Evolutionary conservation across 2,329 filamentous ascomycete genomes (phyloP).

Genomic region (Cordyceps javanica): DNA sequence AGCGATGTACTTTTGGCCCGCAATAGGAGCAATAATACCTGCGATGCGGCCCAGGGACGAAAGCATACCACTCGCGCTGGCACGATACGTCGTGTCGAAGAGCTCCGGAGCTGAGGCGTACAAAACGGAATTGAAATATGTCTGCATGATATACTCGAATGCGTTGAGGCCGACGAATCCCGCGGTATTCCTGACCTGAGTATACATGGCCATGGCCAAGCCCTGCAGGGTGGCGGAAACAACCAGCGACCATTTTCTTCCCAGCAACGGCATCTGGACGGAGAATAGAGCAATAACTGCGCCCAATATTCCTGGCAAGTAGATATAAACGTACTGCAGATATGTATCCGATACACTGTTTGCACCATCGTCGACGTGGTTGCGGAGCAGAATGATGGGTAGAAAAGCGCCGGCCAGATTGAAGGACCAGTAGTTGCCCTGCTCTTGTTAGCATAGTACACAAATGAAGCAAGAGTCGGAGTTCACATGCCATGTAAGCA

Average conservation of each 20-base stretch:
- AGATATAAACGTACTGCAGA: conserved; percentile 41
- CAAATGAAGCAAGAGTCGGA: background rate
- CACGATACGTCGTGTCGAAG: conserved; percentile 9
- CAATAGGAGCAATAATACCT: conserved; percentile 10
- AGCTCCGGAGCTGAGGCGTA: conserved; percentile 17
- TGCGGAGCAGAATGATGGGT: conserved; percentile 38
- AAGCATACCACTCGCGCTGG: conserved; percentile 8
- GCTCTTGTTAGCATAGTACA: background rate
- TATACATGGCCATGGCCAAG: conserved; percentile 22
- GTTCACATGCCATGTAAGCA: conserved; percentile 4
- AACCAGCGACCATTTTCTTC: conserved; percentile 23
- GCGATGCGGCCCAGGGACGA: conserved; percentile 10
- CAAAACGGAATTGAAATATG: conserved; percentile 17
- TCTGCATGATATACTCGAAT: conserved; percentile 26
- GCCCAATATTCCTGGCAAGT: conserved; percentile 38
- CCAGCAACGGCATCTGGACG: conserved; percentile 14
- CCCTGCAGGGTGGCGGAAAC: conserved; percentile 19
- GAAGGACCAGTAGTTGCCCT: conserved; percentile 19
- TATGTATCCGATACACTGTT: conserved; percentile 36
- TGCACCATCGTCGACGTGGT: conserved; percentile 32
- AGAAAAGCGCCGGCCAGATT: conserved; percentile 23
- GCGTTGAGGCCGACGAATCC: conserved; percentile 18
- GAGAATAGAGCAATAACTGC: conserved; percentile 30
- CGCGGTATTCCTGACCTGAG: conserved; percentile 20
- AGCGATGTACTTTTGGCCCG: conserved; percentile 11